phyloP scores from a whole-genome alignment of 495 filamentous ascomycete species.

The Barbatosphaeria neglecta region DNA sequence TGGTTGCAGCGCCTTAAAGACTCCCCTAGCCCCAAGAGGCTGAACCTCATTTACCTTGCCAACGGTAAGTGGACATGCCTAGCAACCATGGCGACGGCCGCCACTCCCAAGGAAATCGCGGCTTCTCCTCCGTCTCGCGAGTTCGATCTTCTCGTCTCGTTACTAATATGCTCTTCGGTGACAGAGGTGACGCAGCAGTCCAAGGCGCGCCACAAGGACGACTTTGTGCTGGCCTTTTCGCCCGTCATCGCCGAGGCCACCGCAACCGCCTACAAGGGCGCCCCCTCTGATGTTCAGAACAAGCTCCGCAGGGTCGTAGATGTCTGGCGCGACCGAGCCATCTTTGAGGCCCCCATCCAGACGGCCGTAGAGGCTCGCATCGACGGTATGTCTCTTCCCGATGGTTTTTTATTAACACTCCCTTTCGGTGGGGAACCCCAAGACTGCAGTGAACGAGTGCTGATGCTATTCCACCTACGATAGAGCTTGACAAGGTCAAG shows the following conservation, averaged over 20 bases:
- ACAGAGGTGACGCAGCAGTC: slow-evolving; percentile 92
- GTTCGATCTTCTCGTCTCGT: slow-evolving; percentile 6
- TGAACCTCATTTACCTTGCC: slow-evolving; percentile 89
- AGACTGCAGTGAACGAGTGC: too few species aligned
- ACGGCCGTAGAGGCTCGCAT: slow-evolving; percentile 66
- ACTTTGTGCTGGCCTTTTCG: slow-evolving; percentile 84
- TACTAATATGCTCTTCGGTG: slow-evolving; percentile 13
- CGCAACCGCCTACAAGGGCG: slow-evolving; percentile 73
- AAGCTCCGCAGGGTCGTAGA: slow-evolving; percentile 84
- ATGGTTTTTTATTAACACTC: not conserved
- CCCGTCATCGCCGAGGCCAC: slow-evolving; percentile 83
- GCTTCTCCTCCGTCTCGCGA: not conserved
- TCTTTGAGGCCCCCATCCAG: slow-evolving; percentile 75
- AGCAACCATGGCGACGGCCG: not conserved
- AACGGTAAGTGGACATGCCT: slow-evolving; percentile 52
- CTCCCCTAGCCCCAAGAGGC: slow-evolving; percentile 64
- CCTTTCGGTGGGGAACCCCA: not conserved
- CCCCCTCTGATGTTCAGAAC: slow-evolving; percentile 68
- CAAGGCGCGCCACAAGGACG: slow-evolving; percentile 76
- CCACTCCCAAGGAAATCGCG: not conserved
- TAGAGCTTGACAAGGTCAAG: slow-evolving; percentile 73
- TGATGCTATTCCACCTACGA: too few species aligned
- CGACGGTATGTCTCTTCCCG: slow-evolving; percentile 46
- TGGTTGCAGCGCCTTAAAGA: slow-evolving; percentile 87
- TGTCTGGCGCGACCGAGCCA: slow-evolving; percentile 76